Evolutionary conservation across 805 yeast species (phyloP).

Genomic region (Candida dajiaensis): DNA sequence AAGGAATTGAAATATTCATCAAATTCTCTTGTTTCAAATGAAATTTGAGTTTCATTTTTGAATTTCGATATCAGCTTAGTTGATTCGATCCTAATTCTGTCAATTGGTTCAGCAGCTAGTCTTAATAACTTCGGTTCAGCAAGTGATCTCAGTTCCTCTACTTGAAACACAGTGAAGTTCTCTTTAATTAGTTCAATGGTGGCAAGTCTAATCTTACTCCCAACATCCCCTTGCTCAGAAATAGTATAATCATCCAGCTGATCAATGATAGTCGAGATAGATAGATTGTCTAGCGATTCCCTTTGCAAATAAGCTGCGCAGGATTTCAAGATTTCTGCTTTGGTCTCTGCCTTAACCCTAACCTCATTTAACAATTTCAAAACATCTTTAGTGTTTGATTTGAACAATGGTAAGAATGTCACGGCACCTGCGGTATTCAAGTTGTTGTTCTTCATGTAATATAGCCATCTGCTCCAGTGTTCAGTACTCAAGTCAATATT

Average conservation of each 20-base stretch:
- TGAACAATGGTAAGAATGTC: slow-evolving; percentile 20
- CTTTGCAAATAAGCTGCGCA: slow-evolving; percentile 9
- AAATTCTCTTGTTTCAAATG: slow-evolving; percentile 10
- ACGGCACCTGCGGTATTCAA: slow-evolving; percentile 32
- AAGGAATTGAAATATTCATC: slow-evolving; percentile 26
- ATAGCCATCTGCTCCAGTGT: slow-evolving; percentile 26
- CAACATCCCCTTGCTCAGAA: slow-evolving; percentile 89
- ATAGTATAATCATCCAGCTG: slow-evolving; percentile 71
- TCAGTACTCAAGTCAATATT: slow-evolving; percentile 4
- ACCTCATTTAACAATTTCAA: slow-evolving; percentile 15
- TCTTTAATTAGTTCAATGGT: slow-evolving; percentile 35
- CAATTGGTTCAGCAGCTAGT: slow-evolving; percentile 59
- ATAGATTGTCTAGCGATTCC: background rate
- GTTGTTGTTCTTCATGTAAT: slow-evolving; percentile 35
- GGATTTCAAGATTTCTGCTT: slow-evolving; percentile 13
- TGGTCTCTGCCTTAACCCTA: slow-evolving; percentile 18
- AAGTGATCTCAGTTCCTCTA: slow-evolving; percentile 4
- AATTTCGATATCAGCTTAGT: slow-evolving; percentile 30
- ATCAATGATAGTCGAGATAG: slow-evolving; percentile 17
- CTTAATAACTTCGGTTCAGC: slow-evolving; percentile 40
- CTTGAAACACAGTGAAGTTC: slow-evolving; percentile 19
- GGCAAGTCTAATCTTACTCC: slow-evolving; percentile 59
- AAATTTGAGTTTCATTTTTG: slow-evolving; percentile 16
- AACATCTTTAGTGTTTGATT: slow-evolving; percentile 5
- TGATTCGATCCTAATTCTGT: slow-evolving; percentile 42